phyloP scores from a whole-genome alignment of 192 early-diverging fungal genomes.

The Pilobolus umbonatus region DNA sequence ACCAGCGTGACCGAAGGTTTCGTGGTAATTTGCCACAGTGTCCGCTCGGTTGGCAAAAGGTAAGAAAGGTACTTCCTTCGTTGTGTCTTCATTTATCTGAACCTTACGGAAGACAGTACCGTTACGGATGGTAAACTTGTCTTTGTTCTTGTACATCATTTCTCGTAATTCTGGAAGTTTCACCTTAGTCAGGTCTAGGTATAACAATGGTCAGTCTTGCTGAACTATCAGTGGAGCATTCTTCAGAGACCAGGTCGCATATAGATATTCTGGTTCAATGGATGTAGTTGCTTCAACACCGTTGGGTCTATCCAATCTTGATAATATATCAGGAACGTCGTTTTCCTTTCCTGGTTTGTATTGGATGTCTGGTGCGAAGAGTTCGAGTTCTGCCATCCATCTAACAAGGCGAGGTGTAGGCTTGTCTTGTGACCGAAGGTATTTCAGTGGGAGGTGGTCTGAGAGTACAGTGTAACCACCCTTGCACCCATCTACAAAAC shows the following conservation, averaged over 20 bases:
- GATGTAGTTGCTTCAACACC: not conserved
- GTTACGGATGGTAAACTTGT: no score
- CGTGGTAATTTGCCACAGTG: not conserved
- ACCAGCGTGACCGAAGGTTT: not conserved
- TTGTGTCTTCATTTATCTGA: not conserved
- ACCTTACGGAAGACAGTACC: not conserved
- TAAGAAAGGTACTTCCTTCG: not conserved
- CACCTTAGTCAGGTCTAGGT: no score
- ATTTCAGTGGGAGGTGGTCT: constrained; percentile 12
- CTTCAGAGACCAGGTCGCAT: not conserved
- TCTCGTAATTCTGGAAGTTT: no score
- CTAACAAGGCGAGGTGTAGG: not conserved
- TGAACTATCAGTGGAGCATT: no score
- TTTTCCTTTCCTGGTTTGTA: constrained; percentile 17
- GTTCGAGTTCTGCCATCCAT: constrained; percentile 9
- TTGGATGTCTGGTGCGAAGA: not conserved
- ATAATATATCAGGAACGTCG: constrained; percentile 2
- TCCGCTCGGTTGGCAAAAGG: constrained; percentile 1
- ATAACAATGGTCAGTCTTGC: no score
- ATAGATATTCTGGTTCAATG: constrained; percentile 9
- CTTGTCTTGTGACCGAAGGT: constrained; percentile 1
- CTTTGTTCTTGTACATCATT: no score
- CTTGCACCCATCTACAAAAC: not conserved
- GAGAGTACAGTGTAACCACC: not conserved
- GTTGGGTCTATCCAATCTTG: not conserved